Evolutionary conservation across 257 asterid species (phyloP), one percentile per base, ranked within the genome.

Genomic region (Eustoma russellianum): DNA sequence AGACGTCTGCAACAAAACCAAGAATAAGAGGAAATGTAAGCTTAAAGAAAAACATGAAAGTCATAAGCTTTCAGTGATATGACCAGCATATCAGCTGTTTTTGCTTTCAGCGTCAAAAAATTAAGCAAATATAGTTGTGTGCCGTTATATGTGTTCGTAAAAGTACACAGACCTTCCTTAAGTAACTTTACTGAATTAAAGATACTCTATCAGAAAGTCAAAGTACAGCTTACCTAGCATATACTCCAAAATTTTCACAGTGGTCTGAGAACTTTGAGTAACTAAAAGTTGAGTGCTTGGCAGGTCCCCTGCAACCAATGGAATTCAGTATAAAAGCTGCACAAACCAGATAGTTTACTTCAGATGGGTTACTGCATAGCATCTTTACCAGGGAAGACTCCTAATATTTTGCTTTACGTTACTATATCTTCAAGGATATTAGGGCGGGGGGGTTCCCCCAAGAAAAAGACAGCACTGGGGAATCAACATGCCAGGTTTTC

Each of bases 201-300:
- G 30, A 24, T 35, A 38, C 13, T 33, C 33, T 19, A 50, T 10
- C 17, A 46, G 28, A 45, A 46, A 48, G 50, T 18, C 61, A 43
- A n/a, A 46, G 33, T 24, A 24, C 13, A 19, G 33, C 41, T 40
- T 73, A 91, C 98, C 97, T 84, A 70, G 78, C 79, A 83, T 80
- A 76, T 49, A 59, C 55, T 64, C 93, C 93, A 66, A 87, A 91
- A 56, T 71, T 76, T 61, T 75, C 76, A 78, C 97, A 87, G 60
- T 91, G 98, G 74, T 77, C 67, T 56, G 86, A 73, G 68, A 91
- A 83, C 60, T 74, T 80, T 61, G 61, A 66, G 70, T 64, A 71
- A 77, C 69, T 56, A 45, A 55, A 18, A 41, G 62, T 49, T 59
- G 59, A 55, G 59, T 66, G 59, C 60, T 52, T 55, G 55, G 51